Conservation (phyloP, 345 rosid genomes). For the Bruguiera sexangula region DNA sequence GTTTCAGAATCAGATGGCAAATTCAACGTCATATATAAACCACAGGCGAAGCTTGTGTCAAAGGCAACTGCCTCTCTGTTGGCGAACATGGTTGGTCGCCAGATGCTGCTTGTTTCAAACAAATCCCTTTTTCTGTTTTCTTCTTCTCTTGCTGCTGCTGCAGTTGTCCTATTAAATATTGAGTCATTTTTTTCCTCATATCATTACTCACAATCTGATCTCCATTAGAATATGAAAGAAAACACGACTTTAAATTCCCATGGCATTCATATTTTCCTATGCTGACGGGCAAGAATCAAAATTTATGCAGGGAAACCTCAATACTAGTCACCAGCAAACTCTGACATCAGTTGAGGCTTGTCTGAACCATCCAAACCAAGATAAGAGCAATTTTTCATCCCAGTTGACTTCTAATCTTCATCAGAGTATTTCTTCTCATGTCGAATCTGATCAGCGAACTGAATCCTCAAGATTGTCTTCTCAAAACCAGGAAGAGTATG, state of each 20-base stretch:
- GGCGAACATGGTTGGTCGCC: conserved; percentile 69
- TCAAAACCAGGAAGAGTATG: conserved; percentile 44
- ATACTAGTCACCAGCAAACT: conserved; percentile 23
- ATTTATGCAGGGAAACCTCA: conserved; percentile 48
- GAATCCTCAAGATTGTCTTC: conserved; percentile 30
- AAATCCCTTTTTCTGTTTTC: neutral
- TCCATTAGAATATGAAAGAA: no score
- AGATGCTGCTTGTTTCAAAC: neutral
- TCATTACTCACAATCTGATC: no score
- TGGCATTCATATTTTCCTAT: neutral
- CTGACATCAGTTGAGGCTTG: conserved; percentile 29
- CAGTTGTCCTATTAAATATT: neutral
- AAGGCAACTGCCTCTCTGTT: conserved; percentile 67
- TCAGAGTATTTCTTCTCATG: conserved; percentile 25
- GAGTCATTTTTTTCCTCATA: neutral
- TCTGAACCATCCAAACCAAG: conserved; percentile 34
- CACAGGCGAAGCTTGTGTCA: conserved; percentile 81
- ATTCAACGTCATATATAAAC: conserved; percentile 61
- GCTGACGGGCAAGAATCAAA: neutral
- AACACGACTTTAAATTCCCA: no score
- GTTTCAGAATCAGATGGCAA: conserved; percentile 37
- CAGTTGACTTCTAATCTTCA: conserved; percentile 28
- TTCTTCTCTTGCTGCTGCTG: neutral
- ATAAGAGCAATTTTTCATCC: conserved; percentile 31
- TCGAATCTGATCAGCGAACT: conserved; percentile 28